These are phyloP conservation scores for Beauveria rudraprayagi DNA, from an alignment of 2,329 filamentous ascomycete genomes.

Conservation along the genomic window DNA sequence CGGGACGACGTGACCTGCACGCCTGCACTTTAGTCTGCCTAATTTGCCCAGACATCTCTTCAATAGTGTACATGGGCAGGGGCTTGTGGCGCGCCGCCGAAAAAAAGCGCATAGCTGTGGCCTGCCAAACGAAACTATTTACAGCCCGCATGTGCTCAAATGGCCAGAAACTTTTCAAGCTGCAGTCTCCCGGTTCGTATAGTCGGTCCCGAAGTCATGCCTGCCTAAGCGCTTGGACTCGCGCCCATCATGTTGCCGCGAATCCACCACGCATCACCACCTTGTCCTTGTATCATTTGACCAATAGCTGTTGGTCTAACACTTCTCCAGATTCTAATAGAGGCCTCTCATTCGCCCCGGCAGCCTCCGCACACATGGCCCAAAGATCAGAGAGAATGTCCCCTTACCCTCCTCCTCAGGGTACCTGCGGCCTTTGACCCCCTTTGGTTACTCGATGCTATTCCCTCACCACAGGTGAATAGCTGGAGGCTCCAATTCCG, in stretches of 20 bases:
- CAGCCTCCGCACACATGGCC: background rate
- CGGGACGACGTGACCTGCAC: background rate
- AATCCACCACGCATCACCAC: background rate
- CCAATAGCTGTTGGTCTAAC: background rate
- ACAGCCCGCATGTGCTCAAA: background rate
- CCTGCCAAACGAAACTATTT: conserved; percentile 1
- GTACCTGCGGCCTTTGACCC: background rate
- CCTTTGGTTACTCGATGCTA: too few relatives aligned
- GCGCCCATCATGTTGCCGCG: background rate
- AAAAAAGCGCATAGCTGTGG: background rate
- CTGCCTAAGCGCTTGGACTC: background rate
- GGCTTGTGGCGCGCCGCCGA: background rate
- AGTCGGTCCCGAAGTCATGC: background rate
- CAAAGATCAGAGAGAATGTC: background rate
- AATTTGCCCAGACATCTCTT: background rate
- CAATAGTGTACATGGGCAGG: background rate
- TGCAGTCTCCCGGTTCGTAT: background rate
- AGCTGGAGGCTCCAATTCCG: background rate
- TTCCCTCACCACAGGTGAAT: too few relatives aligned
- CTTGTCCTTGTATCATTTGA: background rate
- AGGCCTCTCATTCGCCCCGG: conserved; percentile 1
- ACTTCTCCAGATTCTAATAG: background rate
- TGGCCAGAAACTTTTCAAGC: background rate
- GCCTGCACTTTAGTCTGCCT: background rate
- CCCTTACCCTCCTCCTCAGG: conserved; percentile 5